Evolutionary conservation across 1,284 basidiomycete genomes (phyloP).

Genomic region (Cryptococcus jaspeensis): DNA sequence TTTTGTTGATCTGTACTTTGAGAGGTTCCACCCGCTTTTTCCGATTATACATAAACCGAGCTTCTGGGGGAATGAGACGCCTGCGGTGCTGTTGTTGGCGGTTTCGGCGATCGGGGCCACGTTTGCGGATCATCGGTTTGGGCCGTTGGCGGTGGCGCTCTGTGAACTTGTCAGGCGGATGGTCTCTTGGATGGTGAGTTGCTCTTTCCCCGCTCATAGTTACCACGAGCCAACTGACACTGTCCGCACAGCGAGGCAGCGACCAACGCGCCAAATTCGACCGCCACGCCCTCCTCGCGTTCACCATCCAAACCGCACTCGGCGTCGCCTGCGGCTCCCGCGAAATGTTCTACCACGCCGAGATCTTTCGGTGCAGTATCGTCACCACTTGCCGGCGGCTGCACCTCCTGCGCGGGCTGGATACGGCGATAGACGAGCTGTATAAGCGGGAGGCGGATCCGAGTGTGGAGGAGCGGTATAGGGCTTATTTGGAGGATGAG

Average conservation of each 20-base stretch:
- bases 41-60: constrained; percentile 40
- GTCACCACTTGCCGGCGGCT: constrained; percentile 31
- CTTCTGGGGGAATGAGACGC: constrained; percentile 25
- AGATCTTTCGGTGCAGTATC: constrained; percentile 36
- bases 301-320: constrained; percentile 28
- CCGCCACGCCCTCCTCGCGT: constrained; percentile 25
- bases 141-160: constrained; percentile 33
- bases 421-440: constrained; percentile 19
- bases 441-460: constrained; percentile 12
- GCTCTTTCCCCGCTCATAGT: not conserved
- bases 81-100: constrained; percentile 36
- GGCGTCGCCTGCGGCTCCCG: constrained; percentile 36
- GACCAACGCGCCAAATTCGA: constrained; percentile 40
- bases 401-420: constrained; percentile 26
- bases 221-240: not conserved
- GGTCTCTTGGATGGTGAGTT: constrained; percentile 36
- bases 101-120: constrained; percentile 37
- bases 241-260: constrained; percentile 30
- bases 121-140: constrained; percentile 32
- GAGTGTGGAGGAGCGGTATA: constrained; percentile 19
- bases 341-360: constrained; percentile 38
- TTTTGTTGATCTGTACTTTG: constrained; percentile 43
- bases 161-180: constrained; percentile 37
- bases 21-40: constrained; percentile 41
- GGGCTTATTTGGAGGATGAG: constrained; percentile 36